phyloP scores from a whole-genome alignment of 2,329 filamentous ascomycete genomes.

The Cordyceps cicadae region DNA sequence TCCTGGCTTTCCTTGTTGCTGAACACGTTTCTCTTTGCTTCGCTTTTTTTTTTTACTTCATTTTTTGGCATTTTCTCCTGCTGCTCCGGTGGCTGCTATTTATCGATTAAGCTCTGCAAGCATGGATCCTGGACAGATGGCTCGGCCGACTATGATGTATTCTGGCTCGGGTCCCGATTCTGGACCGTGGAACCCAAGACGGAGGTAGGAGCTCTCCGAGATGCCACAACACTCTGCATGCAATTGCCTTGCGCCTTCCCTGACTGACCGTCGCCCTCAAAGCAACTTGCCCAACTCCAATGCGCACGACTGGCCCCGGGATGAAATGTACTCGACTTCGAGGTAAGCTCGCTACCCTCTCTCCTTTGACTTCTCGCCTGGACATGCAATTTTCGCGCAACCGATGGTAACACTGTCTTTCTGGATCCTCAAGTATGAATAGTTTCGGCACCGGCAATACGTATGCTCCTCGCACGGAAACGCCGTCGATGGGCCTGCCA shows the following conservation, averaged over 20 bases:
- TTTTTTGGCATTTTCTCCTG: neutral
- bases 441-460: constrained; percentile 7
- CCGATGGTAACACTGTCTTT: constrained; percentile 5
- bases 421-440: constrained; percentile 2
- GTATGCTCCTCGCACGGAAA: constrained; percentile 27
- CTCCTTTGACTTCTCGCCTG: neutral
- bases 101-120: neutral
- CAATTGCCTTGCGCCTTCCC: neutral
- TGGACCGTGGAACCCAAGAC: constrained; percentile 13
- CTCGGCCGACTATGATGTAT: constrained; percentile 11
- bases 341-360: constrained; percentile 8
- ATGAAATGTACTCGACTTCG: constrained; percentile 10
- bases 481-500: constrained; percentile 30
- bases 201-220: constrained; percentile 8
- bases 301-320: constrained; percentile 9
- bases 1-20: neutral
- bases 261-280: neutral
- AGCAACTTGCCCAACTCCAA: constrained; percentile 3
- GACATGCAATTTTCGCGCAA: neutral
- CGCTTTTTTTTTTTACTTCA: neutral
- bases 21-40: neutral
- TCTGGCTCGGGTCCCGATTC: constrained; percentile 7
- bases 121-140: constrained; percentile 12
- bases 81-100: neutral
- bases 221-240: neutral